Conservation (phyloP, 2,329 filamentous ascomycete species). For the Phoma sp. region DNA sequence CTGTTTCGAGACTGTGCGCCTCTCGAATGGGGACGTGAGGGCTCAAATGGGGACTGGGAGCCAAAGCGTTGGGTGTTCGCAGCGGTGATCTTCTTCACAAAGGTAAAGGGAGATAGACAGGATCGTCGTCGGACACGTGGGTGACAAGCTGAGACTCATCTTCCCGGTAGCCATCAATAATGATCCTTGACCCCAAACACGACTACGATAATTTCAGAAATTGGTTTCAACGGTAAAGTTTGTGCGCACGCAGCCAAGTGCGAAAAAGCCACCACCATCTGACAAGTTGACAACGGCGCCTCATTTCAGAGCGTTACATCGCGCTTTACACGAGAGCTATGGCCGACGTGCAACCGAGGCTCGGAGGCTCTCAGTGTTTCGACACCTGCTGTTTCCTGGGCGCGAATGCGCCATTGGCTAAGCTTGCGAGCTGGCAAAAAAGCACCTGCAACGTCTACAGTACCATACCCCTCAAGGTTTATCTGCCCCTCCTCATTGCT, state of each 20-base stretch:
- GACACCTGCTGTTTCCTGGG: not conserved
- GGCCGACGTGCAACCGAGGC: conserved; percentile 12
- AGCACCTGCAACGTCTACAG: conserved; percentile 3
- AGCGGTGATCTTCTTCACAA: conserved; percentile 19
- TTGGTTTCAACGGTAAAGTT: conserved; percentile 14
- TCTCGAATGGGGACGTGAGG: conserved; percentile 18
- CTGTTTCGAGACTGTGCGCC: conserved; percentile 14
- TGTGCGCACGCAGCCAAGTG: conserved; percentile 16
- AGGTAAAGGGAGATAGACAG: conserved; percentile 13
- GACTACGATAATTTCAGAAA: not conserved
- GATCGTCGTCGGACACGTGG: conserved; percentile 16
- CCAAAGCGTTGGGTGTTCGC: conserved; percentile 13
- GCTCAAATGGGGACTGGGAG: conserved; percentile 10
- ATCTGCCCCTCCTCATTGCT: conserved; percentile 6
- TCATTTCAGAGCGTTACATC: conserved; percentile 30
- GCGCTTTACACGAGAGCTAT: conserved; percentile 12
- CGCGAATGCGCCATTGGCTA: conserved; percentile 20
- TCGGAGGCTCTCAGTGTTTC: not conserved
- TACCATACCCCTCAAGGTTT: conserved; percentile 7
- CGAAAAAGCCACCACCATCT: conserved; percentile 13
- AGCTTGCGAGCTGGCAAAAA: conserved; percentile 12
- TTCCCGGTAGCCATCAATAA: conserved; percentile 6
- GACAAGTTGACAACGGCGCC: conserved; percentile 23
- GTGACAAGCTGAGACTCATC: conserved; percentile 7
- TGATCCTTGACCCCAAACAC: conserved; percentile 1